A percentile compares a stretch with the other conserved stretches of the same genome.
phyloP scores from a whole-genome alignment of 176 grass and related monocot species.

The Aechmea fasciata region DNA sequence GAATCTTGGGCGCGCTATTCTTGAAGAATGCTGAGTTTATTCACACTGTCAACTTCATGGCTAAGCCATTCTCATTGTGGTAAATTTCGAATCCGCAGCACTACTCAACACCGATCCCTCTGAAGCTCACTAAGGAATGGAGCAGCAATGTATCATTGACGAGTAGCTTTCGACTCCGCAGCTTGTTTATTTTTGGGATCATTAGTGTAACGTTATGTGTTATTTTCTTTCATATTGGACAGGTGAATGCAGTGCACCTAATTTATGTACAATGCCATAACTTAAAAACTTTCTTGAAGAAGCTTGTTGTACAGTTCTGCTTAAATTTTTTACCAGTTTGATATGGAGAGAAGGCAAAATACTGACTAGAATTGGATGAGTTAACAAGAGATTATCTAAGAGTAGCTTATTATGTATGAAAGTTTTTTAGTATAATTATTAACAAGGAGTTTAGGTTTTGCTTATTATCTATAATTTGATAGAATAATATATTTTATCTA shows the following conservation, averaged over 20 bases:
- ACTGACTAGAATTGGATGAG: too few relatives aligned
- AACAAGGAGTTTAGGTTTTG: too few relatives aligned
- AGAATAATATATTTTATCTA: too few relatives aligned
- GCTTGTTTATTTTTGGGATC: neutral
- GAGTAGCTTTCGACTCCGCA: neutral
- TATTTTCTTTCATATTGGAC: neutral
- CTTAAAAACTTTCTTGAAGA: neutral
- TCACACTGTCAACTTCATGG: neutral
- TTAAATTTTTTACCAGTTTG: too few relatives aligned
- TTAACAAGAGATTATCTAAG: too few relatives aligned
- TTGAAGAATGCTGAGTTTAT: constrained; percentile 55
- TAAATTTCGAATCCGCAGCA: neutral
- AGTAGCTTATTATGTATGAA: too few relatives aligned
- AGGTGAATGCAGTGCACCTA: neutral
- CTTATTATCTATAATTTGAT: too few relatives aligned
- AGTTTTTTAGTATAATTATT: too few relatives aligned
- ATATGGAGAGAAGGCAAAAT: too few relatives aligned
- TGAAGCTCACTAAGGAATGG: neutral
- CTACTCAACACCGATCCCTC: neutral
- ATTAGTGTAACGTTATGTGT: neutral
- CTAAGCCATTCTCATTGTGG: neutral
- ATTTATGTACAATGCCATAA: neutral
- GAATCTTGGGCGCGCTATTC: constrained; percentile 62
- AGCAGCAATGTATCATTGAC: neutral
- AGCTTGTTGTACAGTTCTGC: too few relatives aligned